phyloP scores from a whole-genome alignment of 805 yeast species.

The Candida easanensis region DNA sequence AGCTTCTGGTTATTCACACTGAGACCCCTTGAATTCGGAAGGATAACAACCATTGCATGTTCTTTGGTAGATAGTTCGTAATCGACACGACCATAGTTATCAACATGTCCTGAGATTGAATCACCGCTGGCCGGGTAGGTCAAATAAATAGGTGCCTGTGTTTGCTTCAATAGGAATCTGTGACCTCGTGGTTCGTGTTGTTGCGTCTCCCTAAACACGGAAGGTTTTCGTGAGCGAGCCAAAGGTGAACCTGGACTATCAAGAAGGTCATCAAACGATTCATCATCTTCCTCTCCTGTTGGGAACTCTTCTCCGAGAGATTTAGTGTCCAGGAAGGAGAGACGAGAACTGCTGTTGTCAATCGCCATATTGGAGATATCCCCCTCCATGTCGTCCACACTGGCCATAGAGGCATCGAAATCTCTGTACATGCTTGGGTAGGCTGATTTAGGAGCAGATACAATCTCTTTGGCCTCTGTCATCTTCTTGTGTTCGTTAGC shows the following conservation, averaged over 20 bases:
- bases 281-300: not conserved
- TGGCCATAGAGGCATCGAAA: conserved; percentile 19
- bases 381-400: conserved; percentile 25
- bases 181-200: conserved; percentile 23
- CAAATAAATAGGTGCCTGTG: conserved; percentile 19
- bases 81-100: conserved; percentile 25
- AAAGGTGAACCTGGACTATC: conserved; percentile 10
- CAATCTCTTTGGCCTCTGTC: conserved; percentile 1
- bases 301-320: not conserved
- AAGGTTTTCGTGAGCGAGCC: conserved; percentile 14
- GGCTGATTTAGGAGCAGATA: conserved; percentile 22
- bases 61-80: conserved; percentile 25
- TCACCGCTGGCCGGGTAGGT: conserved; percentile 22
- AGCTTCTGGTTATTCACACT: conserved; percentile 25
- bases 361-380: conserved; percentile 21
- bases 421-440: conserved; percentile 20
- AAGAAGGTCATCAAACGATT: conserved; percentile 22
- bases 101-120: conserved; percentile 15
- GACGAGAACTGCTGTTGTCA: conserved; percentile 2
- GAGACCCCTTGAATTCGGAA: conserved; percentile 26
- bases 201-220: conserved; percentile 18
- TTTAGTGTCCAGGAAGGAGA: not conserved
- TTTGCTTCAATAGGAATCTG: conserved; percentile 18
- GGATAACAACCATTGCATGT: conserved; percentile 25
- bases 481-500: not conserved